A percentile compares a stretch with the other conserved stretches of the same genome.
These are phyloP conservation scores for Russula vinacea DNA, from an alignment of 768 basidiomycete species.

Conservation along the genomic window DNA sequence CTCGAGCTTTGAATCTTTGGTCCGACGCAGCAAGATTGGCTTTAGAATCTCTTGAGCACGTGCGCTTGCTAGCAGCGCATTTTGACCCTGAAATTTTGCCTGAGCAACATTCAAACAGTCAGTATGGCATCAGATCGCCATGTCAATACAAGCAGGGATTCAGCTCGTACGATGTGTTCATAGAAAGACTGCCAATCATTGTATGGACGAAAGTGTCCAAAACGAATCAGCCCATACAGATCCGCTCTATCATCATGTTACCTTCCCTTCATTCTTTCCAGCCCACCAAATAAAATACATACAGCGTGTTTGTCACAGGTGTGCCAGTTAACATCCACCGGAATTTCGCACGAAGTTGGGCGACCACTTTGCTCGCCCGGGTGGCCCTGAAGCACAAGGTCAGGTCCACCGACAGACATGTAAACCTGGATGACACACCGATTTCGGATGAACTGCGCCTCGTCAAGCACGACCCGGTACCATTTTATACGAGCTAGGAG, in stretches of 20 bases:
- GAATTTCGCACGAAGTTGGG: constrained; percentile 59
- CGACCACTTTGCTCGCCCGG: constrained; percentile 55
- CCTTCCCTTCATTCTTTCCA: constrained; percentile 1
- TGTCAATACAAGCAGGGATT: background rate
- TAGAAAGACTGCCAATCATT: constrained; percentile 73
- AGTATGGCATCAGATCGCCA: background rate
- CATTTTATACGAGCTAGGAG: constrained; percentile 59
- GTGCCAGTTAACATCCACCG: constrained; percentile 81
- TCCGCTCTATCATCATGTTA: constrained; percentile 47
- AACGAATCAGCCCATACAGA: constrained; percentile 67
- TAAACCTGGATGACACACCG: constrained; percentile 38
- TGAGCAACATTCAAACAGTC: constrained; percentile 30
- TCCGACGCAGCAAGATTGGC: constrained; percentile 64
- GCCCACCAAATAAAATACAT: constrained; percentile 1
- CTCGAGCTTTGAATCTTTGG: constrained; percentile 62
- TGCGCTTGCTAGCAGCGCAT: constrained; percentile 61
- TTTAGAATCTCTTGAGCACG: constrained; percentile 67
- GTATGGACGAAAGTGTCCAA: constrained; percentile 67
- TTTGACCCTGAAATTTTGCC: constrained; percentile 52
- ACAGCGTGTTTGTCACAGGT: constrained; percentile 71
- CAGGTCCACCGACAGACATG: background rate
- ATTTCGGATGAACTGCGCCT: constrained; percentile 75
- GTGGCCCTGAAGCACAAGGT: constrained; percentile 42
- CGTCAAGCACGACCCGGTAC: constrained; percentile 72
- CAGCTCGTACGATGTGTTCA: constrained; percentile 48